Base-by-base conservation (phyloP, 441 rosid genomes). In the Populus hybrid region DNA sequence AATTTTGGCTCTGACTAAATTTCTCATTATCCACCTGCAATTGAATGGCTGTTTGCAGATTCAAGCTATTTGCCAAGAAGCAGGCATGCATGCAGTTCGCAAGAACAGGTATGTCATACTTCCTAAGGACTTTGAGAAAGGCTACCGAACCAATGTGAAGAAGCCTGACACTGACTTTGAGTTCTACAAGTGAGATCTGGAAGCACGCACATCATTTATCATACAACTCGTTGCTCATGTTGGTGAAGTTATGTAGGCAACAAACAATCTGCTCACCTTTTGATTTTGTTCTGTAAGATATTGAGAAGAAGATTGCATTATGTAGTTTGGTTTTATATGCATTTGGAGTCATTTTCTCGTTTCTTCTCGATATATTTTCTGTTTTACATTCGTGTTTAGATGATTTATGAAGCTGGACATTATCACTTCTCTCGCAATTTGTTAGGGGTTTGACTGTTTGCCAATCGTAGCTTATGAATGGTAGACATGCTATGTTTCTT, bases 61-160 rank as follows among this genome's bases (percentile, higher is more conserved):
- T 81, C 78, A 93, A 21, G 99, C 98, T 28, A 95, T 95, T 71
- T 95, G 98, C 75, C 99, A 95, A 86, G 99, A 95, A 86, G 99
- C 97, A 30, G 98, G 99, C 72, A 95, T 91, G 98, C 99, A 91
- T 67, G 98, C 97, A 4, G 97, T 95, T 20, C 87, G 97, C 32
- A 95, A 95, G 91, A 95, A 95, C 87, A 88, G 99, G 77, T 95
- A 95, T 34, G 96, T 95, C 64, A 95, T 95, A 57, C 86, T 93
- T 20, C 98, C 97, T 1, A 95, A 95, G 85, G 99, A 95, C 86
- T 93, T 95, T 26, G 97, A 95, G 88, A 95, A 93, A 86, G 98
- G 98, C 3, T 95, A 95, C 84, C 86, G 97, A 63, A 70, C 94
- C 63, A 95, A 93, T 24, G 99, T 95, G 84, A 95, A 95, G 96